Base-by-base conservation (phyloP, 306 rosid genomes). In the Acmispon strigosus region DNA sequence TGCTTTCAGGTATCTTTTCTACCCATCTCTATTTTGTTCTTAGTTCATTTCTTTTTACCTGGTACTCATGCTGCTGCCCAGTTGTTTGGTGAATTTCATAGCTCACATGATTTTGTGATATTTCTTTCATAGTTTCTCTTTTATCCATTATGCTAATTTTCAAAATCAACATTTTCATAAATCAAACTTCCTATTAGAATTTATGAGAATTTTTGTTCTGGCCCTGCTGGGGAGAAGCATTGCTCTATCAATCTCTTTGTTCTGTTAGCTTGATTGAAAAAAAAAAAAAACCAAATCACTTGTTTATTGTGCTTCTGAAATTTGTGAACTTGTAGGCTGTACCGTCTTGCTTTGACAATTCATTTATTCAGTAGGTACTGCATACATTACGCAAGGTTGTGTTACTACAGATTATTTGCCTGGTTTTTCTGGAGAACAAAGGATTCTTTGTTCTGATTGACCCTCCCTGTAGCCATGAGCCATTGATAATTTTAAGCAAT, bases 1-100 rank as follows among this genome's bases (percentile, higher is more conserved):
- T 79, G 79, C 48, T 73, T 79, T 11, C 83, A 79, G 83, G 79
- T 79, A 49, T 53, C 66, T 49, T 49, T 12, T 34, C 49, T 49
- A 29, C 62, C 60, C 45, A 10, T 62, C 58, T 22, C 63, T 22
- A 22, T 18, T 51, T 19, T 8, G 8, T 12, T 60, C 15, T 43
- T 7, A 2, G 3, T 36, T 57, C 39, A 14, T 4, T 10, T 2
- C n/a, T 60, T 19, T 18, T 44, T 29, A 45, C 36, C 45, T n/a
- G 8, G 17, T 22, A n/a, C 10, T 19, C 29, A 51, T 76, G 74
- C 69, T 76, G 74, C 69, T 39, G 5, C 20, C 19, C 37, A 37
- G 6, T 0, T 59, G 56, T 39, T 67, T 62, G 62, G 57, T 68
- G 17, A 43, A 58, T 49, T 51, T 49, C 52, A 22, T 62, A 7